Evolutionary conservation across 805 yeast species (phyloP).

Genomic region (Metschnikowia arizonensis): DNA sequence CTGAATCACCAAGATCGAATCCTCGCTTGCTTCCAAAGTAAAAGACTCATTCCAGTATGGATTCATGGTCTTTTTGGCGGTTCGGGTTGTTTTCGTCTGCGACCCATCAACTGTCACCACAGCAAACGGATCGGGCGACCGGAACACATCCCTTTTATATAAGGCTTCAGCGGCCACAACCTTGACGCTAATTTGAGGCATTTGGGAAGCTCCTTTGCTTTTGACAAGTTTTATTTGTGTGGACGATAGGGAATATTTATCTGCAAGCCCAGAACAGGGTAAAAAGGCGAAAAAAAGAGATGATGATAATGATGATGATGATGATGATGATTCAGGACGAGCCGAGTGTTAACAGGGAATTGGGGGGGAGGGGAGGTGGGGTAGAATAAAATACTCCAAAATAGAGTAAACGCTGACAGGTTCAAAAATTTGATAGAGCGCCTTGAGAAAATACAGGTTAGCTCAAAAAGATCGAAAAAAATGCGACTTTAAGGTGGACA

Average conservation of each 20-base stretch:
- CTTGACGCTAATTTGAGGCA: conserved; percentile 51
- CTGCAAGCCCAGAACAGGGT: neutral
- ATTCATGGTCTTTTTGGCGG: conserved; percentile 87
- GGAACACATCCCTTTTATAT: conserved; percentile 89
- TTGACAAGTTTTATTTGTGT: neutral
- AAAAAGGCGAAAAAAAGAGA: too few species aligned
- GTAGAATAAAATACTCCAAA: neutral
- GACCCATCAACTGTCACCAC: conserved; percentile 96
- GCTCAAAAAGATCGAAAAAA: conserved; percentile 6
- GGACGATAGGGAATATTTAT: neutral
- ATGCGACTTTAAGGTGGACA: conserved; percentile 6
- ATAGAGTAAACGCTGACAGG: neutral
- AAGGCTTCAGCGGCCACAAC: conserved; percentile 95
- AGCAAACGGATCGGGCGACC: conserved; percentile 97
- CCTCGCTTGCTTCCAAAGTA: conserved; percentile 70
- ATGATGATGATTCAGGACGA: too few species aligned
- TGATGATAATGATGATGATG: too few species aligned
- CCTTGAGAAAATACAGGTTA: conserved; percentile 4
- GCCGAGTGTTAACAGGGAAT: neutral
- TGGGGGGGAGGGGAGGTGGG: too few species aligned
- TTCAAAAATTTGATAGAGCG: neutral
- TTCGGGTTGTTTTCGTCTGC: conserved; percentile 91
- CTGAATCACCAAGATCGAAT: conserved; percentile 84
- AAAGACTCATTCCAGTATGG: conserved; percentile 98
- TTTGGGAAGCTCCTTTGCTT: conserved; percentile 7